Percentiles rank a stretch among this genome's conserved stretches.
Conservation (phyloP, 169 alveolate genomes). For the Babesia gibsoni region DNA sequence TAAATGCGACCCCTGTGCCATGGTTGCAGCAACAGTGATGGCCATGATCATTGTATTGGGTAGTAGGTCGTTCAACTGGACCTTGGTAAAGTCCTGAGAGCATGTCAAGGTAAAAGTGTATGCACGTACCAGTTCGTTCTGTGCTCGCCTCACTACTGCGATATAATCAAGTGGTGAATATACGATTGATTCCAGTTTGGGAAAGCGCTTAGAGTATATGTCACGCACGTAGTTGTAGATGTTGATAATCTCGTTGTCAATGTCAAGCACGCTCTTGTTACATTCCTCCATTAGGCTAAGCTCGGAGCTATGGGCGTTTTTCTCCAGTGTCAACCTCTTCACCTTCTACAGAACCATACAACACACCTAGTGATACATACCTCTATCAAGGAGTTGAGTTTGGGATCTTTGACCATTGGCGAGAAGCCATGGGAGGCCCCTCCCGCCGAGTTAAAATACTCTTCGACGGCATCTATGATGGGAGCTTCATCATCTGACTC, state of each 20-base stretch:
- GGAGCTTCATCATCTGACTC: conserved; percentile 73
- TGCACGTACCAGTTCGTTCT: conserved; percentile 66
- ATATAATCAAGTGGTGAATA: conserved; percentile 82
- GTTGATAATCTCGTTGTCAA: conserved; percentile 79
- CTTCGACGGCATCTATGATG: conserved; percentile 74
- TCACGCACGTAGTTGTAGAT: conserved; percentile 79
- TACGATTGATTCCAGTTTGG: conserved; percentile 85
- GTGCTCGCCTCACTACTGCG: conserved; percentile 82
- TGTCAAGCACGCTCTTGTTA: conserved; percentile 70
- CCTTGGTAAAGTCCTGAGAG: conserved; percentile 71
- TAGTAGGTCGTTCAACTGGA: conserved; percentile 75
- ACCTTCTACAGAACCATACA: conserved; percentile 23
- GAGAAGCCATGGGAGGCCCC: conserved; percentile 20
- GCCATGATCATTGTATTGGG: conserved; percentile 88
- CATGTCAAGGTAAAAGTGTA: neutral
- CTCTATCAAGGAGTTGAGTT: conserved; percentile 61
- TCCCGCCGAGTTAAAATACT: conserved; percentile 53
- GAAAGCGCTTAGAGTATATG: conserved; percentile 80
- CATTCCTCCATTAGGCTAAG: conserved; percentile 74
- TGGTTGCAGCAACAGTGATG: conserved; percentile 84
- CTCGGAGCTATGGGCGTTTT: conserved; percentile 49
- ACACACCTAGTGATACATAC: conserved; percentile 23
- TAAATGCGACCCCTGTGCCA: conserved; percentile 71
- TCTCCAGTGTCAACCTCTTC: conserved; percentile 7
- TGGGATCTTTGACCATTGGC: conserved; percentile 52